phyloP scores from a whole-genome alignment of 345 rosid genomes.

The Microcos paniculata region DNA sequence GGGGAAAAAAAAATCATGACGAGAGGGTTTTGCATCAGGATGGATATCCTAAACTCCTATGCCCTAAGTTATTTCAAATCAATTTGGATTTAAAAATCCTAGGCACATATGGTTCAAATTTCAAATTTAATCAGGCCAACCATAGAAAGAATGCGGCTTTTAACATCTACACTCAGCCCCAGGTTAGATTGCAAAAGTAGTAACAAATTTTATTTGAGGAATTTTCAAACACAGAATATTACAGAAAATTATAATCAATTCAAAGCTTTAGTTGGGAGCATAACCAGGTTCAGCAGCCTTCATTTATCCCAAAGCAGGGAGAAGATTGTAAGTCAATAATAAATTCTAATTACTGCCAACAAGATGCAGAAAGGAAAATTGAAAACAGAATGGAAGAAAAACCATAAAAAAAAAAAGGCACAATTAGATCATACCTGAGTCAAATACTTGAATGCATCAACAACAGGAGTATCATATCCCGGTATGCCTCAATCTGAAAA shows the following conservation, averaged over 20 bases:
- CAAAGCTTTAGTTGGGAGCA: not conserved
- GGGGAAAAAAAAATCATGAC: not conserved
- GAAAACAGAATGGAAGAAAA: slow-evolving; percentile 17
- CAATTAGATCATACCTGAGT: slow-evolving; percentile 65
- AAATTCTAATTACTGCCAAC: not conserved
- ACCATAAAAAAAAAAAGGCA: slow-evolving; percentile 8
- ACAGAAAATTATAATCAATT: not conserved
- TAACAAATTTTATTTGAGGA: not conserved
- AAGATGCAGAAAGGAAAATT: slow-evolving; percentile 1
- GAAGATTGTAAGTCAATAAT: not conserved
- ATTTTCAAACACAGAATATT: not conserved
- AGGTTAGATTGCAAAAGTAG: not conserved
- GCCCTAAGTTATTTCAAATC: not conserved
- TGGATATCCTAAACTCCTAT: not conserved
- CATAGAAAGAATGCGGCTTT: not conserved
- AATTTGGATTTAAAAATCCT: not conserved
- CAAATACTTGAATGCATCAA: slow-evolving; percentile 98
- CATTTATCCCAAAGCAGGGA: too few species aligned
- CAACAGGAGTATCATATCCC: slow-evolving; percentile 97
- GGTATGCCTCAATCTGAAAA: slow-evolving; percentile 93
- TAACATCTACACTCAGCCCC: not conserved
- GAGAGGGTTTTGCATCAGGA: not conserved
- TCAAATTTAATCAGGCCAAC: not conserved
- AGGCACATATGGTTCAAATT: not conserved
- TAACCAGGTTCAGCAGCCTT: too few species aligned